phyloP scores from a whole-genome alignment of 345 rosid genomes.

The Syzygium jambos region DNA sequence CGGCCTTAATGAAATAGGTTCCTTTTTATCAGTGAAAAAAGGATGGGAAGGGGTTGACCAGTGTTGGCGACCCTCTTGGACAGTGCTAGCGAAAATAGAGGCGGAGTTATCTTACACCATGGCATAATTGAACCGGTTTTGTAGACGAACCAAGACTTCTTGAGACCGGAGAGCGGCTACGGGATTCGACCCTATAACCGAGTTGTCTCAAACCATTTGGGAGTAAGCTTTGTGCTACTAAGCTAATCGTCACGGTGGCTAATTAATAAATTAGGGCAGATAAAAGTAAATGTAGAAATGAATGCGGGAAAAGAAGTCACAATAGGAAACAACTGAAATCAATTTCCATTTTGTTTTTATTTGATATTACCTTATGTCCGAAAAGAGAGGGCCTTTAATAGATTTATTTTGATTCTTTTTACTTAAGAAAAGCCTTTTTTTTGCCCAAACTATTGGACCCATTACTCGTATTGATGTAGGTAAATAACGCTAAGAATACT shows the following conservation, averaged over 20 bases:
- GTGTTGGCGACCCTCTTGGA: background rate
- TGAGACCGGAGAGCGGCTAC: background rate
- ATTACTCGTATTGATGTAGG: background rate
- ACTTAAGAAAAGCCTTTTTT: background rate
- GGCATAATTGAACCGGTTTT: background rate
- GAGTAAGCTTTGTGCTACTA: background rate
- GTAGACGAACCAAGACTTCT: background rate
- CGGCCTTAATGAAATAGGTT: background rate
- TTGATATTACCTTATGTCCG: background rate
- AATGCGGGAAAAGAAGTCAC: background rate
- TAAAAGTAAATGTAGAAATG: background rate
- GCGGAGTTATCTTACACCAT: background rate
- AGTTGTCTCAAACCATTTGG: background rate
- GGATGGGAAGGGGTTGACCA: background rate
- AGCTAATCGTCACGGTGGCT: background rate
- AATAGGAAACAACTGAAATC: background rate
- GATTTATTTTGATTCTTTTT: too few relatives aligned
- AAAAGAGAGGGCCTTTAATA: background rate
- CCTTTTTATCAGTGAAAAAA: background rate
- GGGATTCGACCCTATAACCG: background rate
- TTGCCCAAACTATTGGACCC: background rate
- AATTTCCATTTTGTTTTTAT: background rate
- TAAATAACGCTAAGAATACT: background rate
- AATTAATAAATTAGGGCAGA: background rate
- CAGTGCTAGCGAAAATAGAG: background rate